These are phyloP conservation scores for Scenedesmus sp. DNA, from an alignment of 163 green algal species.

Conservation along the genomic window DNA sequence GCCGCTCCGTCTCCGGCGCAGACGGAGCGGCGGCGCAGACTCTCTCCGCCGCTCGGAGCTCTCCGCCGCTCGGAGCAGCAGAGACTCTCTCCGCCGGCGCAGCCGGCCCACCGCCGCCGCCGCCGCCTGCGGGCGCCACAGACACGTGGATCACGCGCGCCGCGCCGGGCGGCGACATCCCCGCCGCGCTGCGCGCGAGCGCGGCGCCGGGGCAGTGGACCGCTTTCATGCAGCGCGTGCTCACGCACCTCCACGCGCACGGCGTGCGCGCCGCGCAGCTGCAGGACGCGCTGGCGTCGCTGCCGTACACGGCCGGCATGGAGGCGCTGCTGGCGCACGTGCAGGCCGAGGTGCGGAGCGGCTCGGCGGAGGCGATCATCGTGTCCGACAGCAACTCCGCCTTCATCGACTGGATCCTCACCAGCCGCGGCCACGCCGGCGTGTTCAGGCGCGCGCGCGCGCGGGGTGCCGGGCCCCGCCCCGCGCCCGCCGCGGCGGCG, in stretches of 20 bases:
- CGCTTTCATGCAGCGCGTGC: slow-evolving; percentile 40
- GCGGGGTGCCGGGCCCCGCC: no score
- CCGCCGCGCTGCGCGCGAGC: no score
- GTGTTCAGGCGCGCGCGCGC: slow-evolving; percentile 19
- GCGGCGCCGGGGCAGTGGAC: slow-evolving; percentile 33
- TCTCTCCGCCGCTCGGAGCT: no score
- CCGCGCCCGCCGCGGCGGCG: no score
- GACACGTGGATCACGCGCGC: slow-evolving; percentile 46
- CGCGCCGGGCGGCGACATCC: slow-evolving; percentile 9
- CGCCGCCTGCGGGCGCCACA: no score
- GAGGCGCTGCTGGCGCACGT: neutral
- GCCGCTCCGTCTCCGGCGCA: no score
- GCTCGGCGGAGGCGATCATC: neutral
- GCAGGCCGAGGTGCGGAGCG: no score
- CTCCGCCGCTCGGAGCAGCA: no score
- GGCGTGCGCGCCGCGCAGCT: slow-evolving; percentile 8
- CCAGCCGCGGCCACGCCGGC: neutral
- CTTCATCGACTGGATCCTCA: slow-evolving; percentile 54
- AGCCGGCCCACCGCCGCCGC: no score
- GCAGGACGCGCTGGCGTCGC: slow-evolving; percentile 7
- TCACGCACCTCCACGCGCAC: slow-evolving; percentile 29
- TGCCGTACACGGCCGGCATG: slow-evolving; percentile 47
- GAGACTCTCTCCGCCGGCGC: no score
- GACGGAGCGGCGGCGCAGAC: no score
- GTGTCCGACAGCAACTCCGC: slow-evolving; percentile 46